These are phyloP conservation scores for Dimocarpus longan DNA, from an alignment of 345 rosid genomes.

Conservation along the genomic window DNA sequence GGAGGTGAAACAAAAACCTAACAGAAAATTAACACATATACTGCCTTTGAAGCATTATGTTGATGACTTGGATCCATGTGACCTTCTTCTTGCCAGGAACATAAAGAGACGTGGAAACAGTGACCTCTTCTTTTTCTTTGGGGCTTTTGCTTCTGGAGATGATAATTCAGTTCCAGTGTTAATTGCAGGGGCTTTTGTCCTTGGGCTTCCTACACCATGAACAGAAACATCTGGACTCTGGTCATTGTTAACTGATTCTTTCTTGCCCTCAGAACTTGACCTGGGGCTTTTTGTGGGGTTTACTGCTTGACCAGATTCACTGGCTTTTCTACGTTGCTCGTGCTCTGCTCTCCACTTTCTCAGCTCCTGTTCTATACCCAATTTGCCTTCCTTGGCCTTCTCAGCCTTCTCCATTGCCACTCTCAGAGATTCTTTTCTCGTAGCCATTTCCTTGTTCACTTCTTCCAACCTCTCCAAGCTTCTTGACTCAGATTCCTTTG, in stretches of 20 bases:
- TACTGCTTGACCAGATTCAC: slow-evolving; percentile 43
- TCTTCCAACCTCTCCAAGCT: slow-evolving; percentile 62
- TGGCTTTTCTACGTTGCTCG: slow-evolving; percentile 60
- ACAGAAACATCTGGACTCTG: slow-evolving; percentile 17
- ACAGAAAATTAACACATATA: background rate
- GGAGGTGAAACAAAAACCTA: slow-evolving; percentile 15
- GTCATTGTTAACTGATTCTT: slow-evolving; percentile 35
- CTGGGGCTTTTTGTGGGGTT: slow-evolving; percentile 29
- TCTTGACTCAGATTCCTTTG: slow-evolving; percentile 63
- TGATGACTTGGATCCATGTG: slow-evolving; percentile 44
- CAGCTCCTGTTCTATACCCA: slow-evolving; percentile 80
- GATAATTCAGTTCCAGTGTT: slow-evolving; percentile 34
- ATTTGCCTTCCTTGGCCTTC: slow-evolving; percentile 84
- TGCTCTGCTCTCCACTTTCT: slow-evolving; percentile 90
- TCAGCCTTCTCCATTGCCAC: slow-evolving; percentile 79
- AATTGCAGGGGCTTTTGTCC: slow-evolving; percentile 25
- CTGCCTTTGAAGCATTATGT: slow-evolving; percentile 15
- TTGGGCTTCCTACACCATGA: slow-evolving; percentile 31
- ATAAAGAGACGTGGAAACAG: slow-evolving; percentile 72
- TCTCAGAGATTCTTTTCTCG: slow-evolving; percentile 61
- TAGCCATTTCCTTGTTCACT: slow-evolving; percentile 57
- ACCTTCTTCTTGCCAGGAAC: slow-evolving; percentile 64
- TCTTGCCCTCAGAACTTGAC: slow-evolving; percentile 41
- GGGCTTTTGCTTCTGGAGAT: slow-evolving; percentile 36
- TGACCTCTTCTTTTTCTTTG: slow-evolving; percentile 77